Base-by-base conservation (phyloP, 2,329 filamentous ascomycete genomes). In the Calonectria montana region DNA sequence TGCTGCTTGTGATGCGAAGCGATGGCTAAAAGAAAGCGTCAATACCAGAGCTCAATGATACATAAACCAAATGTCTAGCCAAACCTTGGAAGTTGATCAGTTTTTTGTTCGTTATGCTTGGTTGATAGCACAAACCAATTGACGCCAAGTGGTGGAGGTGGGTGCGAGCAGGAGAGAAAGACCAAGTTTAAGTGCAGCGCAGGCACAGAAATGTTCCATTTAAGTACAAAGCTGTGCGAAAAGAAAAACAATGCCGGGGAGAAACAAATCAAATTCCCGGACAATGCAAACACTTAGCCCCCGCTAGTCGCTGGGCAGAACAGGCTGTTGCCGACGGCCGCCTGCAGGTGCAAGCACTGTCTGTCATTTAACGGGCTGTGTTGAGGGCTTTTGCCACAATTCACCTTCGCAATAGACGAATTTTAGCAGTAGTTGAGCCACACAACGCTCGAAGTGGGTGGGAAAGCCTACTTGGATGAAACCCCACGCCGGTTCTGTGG, bases 1-100 rank as follows among this genome's bases (percentile, higher is more conserved):
- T 84, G 27, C n/a, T 72, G 53, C 48, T 50, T 25, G 21, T 25
- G 47, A 48, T 70, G 57, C 43, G 29, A 45, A 31, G 23, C 10
- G 21, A 12, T 48, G 7, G 7, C 48, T 64, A 21, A 4, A 12
- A 23, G 31, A 39, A 29, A 16, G 13, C 10, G 29, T 59, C 21
- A 59, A 59, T 25, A 59, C 25, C 53, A 13, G 18, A 59, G 6
- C 21, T 18, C 8, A 15, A 23, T 1, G 29, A 1, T 59, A 7
- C 1, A 13, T 21, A 23, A 12, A 23, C 43, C 4, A 39, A 4
- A 8, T 10, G 25, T 18, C 1, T 53, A 25, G 37, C 15, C 31
- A 59, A 12, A 59, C 53, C 31, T 57, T 18, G 15, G 9, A 39
- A 15, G 31, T 16, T 25, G 4, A 9, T 39, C 21, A 10, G 6